Evolutionary conservation across 73 alveolate species (phyloP).

Genomic region (Stentor coeruleus): DNA sequence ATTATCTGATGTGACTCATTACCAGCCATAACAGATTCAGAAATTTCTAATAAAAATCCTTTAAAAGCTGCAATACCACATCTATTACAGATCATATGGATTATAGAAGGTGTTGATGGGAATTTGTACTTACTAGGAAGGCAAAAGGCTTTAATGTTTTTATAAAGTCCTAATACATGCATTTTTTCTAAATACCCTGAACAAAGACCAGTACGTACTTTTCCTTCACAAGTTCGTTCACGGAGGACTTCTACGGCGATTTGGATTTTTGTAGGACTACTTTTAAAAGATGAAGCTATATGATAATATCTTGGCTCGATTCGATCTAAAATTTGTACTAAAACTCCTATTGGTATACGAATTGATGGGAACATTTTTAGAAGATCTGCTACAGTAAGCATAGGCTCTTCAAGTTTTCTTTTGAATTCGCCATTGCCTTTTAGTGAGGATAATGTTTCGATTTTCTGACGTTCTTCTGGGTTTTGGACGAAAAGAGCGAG

Average conservation of each 20-base stretch:
- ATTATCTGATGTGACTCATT: neutral
- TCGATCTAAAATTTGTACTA: neutral
- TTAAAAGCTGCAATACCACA: slow-evolving; percentile 14
- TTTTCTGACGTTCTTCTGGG: neutral
- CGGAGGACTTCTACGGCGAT: slow-evolving; percentile 6
- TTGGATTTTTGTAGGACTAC: slow-evolving; percentile 10
- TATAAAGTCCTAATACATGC: neutral
- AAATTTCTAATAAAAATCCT: neutral
- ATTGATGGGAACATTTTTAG: neutral
- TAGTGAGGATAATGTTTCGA: neutral
- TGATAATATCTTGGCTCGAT: neutral
- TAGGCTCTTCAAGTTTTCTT: neutral
- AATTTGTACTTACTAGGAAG: neutral
- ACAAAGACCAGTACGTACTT: neutral
- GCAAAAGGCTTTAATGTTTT: neutral
- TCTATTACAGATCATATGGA: neutral
- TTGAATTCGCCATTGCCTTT: neutral
- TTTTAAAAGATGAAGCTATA: neutral
- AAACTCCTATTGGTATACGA: neutral
- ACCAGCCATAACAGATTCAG: neutral
- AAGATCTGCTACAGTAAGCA: neutral
- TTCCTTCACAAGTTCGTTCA: slow-evolving; percentile 15
- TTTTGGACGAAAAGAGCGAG: neutral
- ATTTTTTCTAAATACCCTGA: neutral
- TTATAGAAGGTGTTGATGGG: neutral